phyloP scores from a whole-genome alignment of 2,329 filamentous ascomycete species.

The Hawksworthiomyces lignivorus region DNA sequence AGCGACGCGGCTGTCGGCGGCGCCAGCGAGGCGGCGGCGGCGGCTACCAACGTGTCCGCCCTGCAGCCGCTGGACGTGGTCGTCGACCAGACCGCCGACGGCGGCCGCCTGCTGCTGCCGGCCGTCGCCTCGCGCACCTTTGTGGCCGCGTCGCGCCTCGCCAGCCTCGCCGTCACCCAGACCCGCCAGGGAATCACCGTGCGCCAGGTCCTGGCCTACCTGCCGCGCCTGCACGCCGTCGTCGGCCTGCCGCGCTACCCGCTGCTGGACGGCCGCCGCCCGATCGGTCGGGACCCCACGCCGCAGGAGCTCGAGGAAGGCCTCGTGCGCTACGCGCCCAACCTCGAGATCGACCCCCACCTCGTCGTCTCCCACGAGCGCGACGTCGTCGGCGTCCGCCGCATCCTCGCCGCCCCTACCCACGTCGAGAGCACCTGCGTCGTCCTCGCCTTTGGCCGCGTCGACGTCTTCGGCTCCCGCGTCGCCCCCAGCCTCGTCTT shows the following conservation, averaged over 20 bases:
- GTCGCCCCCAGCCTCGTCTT: conserved; percentile 84
- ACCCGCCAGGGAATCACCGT: conserved; percentile 88
- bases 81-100: conserved; percentile 27
- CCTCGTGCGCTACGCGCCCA: conserved; percentile 65
- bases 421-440: conserved; percentile 87
- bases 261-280: conserved; percentile 77
- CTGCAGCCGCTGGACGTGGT: conserved; percentile 55
- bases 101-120: conserved; percentile 44
- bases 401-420: conserved; percentile 68
- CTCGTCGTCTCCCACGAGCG: conserved; percentile 54
- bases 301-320: conserved; percentile 77
- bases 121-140: conserved; percentile 74
- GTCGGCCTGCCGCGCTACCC: conserved; percentile 65
- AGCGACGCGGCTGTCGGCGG: too few species aligned
- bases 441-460: conserved; percentile 70
- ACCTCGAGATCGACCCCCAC: conserved; percentile 76
- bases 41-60: conserved; percentile 63
- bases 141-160: conserved; percentile 71
- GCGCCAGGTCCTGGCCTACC: conserved; percentile 70
- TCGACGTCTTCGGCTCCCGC: conserved; percentile 82
- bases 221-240: conserved; percentile 66
- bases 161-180: conserved; percentile 72
- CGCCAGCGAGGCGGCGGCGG: conserved; percentile 47
- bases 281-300: conserved; percentile 76
- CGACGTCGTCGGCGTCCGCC: conserved; percentile 48